A percentile compares a stretch with the other conserved stretches of the same genome.
Conservation (phyloP, 2,329 filamentous ascomycete species). For the Fusarium chaquense region DNA sequence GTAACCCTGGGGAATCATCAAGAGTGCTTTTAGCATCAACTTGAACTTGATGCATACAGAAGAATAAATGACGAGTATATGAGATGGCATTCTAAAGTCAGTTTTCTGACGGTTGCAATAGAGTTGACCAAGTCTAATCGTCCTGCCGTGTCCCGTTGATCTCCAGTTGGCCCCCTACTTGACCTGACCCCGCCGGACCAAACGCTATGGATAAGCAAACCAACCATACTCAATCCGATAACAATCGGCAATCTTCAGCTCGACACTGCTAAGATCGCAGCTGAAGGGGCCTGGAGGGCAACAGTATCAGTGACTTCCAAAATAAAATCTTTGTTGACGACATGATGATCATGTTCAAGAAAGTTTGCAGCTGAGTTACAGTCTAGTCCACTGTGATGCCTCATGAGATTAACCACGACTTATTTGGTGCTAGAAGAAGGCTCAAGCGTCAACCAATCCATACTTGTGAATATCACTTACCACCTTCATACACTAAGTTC, state of each 20-base stretch:
- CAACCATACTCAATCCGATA: not conserved
- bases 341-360: not conserved
- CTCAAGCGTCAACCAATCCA: not conserved
- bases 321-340: not conserved
- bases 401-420: not conserved
- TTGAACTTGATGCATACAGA: not conserved
- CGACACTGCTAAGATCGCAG: too few species aligned
- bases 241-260: not conserved
- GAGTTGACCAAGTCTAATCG: not conserved
- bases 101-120: not conserved
- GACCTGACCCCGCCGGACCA: not conserved
- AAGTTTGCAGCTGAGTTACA: not conserved
- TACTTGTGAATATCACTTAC: not conserved
- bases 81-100: too few species aligned
- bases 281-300: not conserved
- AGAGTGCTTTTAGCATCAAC: not conserved
- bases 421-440: not conserved
- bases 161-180: not conserved
- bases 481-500: not conserved
- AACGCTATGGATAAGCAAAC: not conserved
- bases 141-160: not conserved
- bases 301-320: not conserved
- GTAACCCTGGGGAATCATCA: not conserved
- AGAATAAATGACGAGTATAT: not conserved
- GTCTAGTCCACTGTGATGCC: not conserved